These are phyloP conservation scores for Fusarium virguliforme DNA, from an alignment of 2,329 filamentous ascomycete species.

Conservation along the genomic window DNA sequence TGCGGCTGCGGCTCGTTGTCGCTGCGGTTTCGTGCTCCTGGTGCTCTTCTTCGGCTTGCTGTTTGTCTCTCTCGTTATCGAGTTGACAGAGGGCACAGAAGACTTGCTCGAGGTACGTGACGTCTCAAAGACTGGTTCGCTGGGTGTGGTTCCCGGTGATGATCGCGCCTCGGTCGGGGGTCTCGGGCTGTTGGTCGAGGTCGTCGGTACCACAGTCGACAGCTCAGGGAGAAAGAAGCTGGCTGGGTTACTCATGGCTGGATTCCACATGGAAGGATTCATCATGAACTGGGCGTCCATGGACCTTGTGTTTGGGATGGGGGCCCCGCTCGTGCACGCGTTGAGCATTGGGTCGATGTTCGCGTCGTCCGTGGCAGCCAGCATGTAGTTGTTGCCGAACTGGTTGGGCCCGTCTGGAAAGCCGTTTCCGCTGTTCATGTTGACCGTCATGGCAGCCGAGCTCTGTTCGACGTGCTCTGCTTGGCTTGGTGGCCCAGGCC, in stretches of 20 bases:
- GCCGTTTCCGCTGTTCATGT: constrained; percentile 27
- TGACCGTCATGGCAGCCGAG: neutral
- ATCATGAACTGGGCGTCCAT: constrained; percentile 22
- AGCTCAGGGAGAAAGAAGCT: constrained; percentile 8
- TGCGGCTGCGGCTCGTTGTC: neutral
- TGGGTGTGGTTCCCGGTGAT: constrained; percentile 18
- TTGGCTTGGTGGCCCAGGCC: neutral
- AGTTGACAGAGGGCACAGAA: constrained; percentile 32
- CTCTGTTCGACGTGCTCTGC: neutral
- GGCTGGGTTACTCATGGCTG: neutral
- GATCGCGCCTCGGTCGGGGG: constrained; percentile 26
- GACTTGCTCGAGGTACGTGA: constrained; percentile 45
- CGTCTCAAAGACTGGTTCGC: constrained; percentile 16
- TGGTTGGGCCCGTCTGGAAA: neutral
- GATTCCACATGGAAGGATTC: constrained; percentile 30
- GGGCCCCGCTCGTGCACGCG: neutral
- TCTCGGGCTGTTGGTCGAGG: constrained; percentile 23
- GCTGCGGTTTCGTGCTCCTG: constrained; percentile 11
- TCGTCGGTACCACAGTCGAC: constrained; percentile 9
- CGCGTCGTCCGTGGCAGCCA: constrained; percentile 14
- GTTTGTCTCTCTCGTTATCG: neutral
- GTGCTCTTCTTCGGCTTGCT: constrained; percentile 12
- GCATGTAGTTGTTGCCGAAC: constrained; percentile 7
- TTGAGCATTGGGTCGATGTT: constrained; percentile 43
- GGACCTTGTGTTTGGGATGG: neutral